phyloP scores from a whole-genome alignment of 1,284 basidiomycete species.

The Sphaerobolus stellatus region DNA sequence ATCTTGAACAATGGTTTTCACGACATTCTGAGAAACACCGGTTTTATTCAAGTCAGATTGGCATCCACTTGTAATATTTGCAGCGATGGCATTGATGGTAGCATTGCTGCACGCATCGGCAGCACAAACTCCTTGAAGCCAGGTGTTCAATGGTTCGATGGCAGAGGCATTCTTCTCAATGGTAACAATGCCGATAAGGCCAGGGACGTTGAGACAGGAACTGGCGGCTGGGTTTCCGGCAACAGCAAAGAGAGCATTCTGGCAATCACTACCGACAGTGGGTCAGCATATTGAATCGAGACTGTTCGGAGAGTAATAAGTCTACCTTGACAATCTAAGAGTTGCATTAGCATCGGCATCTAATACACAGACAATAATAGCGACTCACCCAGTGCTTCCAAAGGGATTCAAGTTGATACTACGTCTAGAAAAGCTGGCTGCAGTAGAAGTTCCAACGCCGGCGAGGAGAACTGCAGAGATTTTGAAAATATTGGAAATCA shows the following conservation, averaged over 20 bases:
- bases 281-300: background rate
- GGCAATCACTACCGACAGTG: conserved; percentile 20
- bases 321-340: conserved; percentile 7
- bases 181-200: conserved; percentile 43
- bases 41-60: conserved; percentile 42
- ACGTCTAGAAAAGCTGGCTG: background rate
- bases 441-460: conserved; percentile 7
- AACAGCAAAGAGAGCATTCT: conserved; percentile 38
- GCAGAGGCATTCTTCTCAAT: conserved; percentile 43
- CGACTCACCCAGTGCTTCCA: conserved; percentile 3
- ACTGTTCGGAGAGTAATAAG: background rate
- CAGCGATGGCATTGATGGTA: conserved; percentile 47
- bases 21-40: conserved; percentile 20
- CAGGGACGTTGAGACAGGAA: conserved; percentile 50
- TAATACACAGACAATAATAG: background rate
- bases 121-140: conserved; percentile 57
- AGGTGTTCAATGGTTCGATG: conserved; percentile 51
- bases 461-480: conserved; percentile 12
- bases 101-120: conserved; percentile 55
- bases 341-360: background rate
- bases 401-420: background rate
- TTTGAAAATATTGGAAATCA: too few species aligned
- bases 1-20: conserved; percentile 40
- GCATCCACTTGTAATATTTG: conserved; percentile 54
- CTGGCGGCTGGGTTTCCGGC: conserved; percentile 44